These are phyloP conservation scores for Yamadazyma epiphylla DNA, from an alignment of 1,139 yeast species.

Conservation along the genomic window DNA sequence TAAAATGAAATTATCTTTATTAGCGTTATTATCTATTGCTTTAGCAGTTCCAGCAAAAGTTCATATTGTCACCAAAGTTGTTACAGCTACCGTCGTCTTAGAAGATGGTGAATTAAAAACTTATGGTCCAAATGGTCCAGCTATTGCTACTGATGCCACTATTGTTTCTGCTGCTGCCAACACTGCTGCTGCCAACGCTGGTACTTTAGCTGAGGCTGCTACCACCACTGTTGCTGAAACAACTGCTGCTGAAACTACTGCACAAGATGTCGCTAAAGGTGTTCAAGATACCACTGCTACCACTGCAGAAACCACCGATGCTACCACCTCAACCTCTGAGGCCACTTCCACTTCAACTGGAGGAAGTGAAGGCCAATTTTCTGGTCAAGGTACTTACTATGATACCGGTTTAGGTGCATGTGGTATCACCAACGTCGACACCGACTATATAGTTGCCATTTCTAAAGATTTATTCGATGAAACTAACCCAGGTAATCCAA, in stretches of 20 bases:
- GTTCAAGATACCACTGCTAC: conserved; percentile 11
- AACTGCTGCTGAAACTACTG: conserved; percentile 10
- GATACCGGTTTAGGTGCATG: conserved; percentile 61
- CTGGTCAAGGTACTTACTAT: conserved; percentile 61
- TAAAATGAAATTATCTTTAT: conserved; percentile 9
- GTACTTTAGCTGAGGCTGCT: conserved; percentile 8
- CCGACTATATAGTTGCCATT: conserved; percentile 47
- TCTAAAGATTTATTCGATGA: conserved; percentile 33
- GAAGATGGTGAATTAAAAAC: conserved; percentile 11
- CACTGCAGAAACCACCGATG: conserved; percentile 20
- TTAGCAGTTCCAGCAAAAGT: conserved; percentile 15
- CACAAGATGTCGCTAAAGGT: conserved; percentile 7
- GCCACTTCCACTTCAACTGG: conserved; percentile 16
- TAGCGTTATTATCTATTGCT: conserved; percentile 5
- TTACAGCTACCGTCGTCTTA: conserved; percentile 11
- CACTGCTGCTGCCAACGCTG: conserved; percentile 9
- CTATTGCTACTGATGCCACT: conserved; percentile 9
- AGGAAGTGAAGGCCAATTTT: conserved; percentile 14
- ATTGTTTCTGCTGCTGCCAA: conserved; percentile 10
- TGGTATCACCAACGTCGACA: conserved; percentile 43
- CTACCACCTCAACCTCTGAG: conserved; percentile 15
- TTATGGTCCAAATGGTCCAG: conserved; percentile 9
- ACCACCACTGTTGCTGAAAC: conserved; percentile 24
- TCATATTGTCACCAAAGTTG: conserved; percentile 11
- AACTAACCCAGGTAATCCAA: conserved; percentile 33